phyloP scores from a whole-genome alignment of 2,329 filamentous ascomycete species.

The Endoconidiophora laricicola region DNA sequence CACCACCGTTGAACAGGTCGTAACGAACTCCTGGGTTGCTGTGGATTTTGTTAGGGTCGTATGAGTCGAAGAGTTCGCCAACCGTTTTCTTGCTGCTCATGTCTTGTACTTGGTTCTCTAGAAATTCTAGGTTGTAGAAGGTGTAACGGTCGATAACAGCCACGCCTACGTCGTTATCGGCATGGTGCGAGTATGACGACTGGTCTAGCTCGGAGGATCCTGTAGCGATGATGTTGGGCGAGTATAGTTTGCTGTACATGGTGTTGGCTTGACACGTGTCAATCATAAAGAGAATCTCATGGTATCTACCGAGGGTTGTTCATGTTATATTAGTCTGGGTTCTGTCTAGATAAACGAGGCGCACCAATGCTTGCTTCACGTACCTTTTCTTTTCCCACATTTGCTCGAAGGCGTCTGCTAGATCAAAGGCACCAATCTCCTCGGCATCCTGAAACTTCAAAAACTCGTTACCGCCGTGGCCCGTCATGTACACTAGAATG shows the following conservation, averaged over 20 bases:
- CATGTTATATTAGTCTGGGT: neutral
- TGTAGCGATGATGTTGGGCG: slow-evolving; percentile 92
- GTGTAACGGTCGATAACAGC: slow-evolving; percentile 98
- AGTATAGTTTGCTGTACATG: slow-evolving; percentile 97
- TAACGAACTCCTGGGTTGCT: slow-evolving; percentile 82
- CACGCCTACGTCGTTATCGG: slow-evolving; percentile 93
- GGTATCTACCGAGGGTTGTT: slow-evolving; percentile 42
- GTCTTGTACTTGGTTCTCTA: slow-evolving; percentile 78
- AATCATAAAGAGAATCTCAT: slow-evolving; percentile 99
- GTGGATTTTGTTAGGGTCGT: slow-evolving; percentile 88
- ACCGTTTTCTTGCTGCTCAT: slow-evolving; percentile 76
- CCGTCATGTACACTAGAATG: slow-evolving; percentile 97
- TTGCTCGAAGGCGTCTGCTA: slow-evolving; percentile 94
- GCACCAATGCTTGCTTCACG: slow-evolving; percentile 7
- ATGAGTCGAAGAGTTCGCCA: slow-evolving; percentile 89
- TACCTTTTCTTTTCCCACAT: slow-evolving; percentile 99
- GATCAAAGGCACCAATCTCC: slow-evolving; percentile 89
- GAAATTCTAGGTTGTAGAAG: slow-evolving; percentile 94
- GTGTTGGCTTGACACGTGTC: slow-evolving; percentile 99
- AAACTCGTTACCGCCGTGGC: slow-evolving; percentile 94
- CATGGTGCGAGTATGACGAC: slow-evolving; percentile 93
- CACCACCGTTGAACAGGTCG: slow-evolving; percentile 82
- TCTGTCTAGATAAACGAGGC: neutral
- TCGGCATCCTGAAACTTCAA: slow-evolving; percentile 97
- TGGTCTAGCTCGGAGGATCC: slow-evolving; percentile 93